Percentiles rank a stretch among this genome's conserved stretches.
phyloP scores from a whole-genome alignment of 768 basidiomycete species.

The Austroboletus eburneus region DNA sequence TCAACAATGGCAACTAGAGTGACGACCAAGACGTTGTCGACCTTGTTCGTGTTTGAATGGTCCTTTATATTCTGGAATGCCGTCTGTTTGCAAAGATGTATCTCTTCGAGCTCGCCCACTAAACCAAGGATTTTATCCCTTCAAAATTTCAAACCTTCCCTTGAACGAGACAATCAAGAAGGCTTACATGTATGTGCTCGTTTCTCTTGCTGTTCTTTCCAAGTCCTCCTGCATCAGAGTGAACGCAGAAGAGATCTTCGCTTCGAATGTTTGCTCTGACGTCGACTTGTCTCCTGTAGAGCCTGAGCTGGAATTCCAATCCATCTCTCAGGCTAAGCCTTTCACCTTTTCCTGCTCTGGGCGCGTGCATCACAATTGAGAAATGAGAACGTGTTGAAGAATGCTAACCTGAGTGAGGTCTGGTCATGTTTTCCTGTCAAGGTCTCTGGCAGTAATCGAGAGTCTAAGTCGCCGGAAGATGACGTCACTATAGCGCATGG shows the following conservation, averaged over 20 bases:
- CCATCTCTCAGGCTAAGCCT: neutral
- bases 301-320: no score
- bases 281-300: constrained; percentile 8
- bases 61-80: constrained; percentile 5
- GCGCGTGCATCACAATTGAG: neutral
- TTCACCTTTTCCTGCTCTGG: constrained; percentile 15
- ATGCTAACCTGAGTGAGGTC: constrained; percentile 12
- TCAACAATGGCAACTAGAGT: constrained; percentile 4
- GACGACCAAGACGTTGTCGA: constrained; percentile 3
- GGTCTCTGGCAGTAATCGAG: neutral
- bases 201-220: constrained; percentile 19
- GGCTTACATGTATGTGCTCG: constrained; percentile 27
- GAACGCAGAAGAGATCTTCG: constrained; percentile 16
- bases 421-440: constrained; percentile 9
- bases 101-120: constrained; percentile 22
- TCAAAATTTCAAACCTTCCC: neutral
- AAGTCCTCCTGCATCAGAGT: constrained; percentile 7
- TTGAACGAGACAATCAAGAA: neutral
- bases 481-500: neutral
- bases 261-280: constrained; percentile 21
- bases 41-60: constrained; percentile 13
- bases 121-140: constrained; percentile 19
- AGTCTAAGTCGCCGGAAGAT: no score
- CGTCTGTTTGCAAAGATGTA: constrained; percentile 13
- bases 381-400: neutral